Evolutionary conservation across 352 stramenopile genomes (phyloP).

Genomic region (Phytopythium boreale): DNA sequence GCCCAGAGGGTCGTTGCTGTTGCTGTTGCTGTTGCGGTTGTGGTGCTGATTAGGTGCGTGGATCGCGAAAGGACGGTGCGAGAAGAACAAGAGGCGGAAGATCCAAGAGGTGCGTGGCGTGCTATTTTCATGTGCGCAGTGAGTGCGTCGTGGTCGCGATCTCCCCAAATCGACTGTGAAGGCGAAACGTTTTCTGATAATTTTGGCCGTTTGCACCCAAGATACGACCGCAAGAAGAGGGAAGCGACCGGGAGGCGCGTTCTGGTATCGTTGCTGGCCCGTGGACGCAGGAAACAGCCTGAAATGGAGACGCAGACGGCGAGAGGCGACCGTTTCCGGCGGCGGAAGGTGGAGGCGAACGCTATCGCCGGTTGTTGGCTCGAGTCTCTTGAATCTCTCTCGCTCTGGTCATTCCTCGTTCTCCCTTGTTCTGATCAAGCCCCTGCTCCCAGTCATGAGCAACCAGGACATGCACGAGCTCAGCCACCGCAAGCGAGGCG

Average conservation of each 20-base stretch:
- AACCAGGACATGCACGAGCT: constrained; percentile 4
- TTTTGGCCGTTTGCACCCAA: neutral
- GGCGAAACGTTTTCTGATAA: constrained; percentile 10
- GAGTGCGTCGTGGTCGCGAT: too few species aligned
- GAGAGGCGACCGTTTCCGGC: neutral
- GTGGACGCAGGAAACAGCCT: neutral
- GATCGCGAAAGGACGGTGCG: neutral
- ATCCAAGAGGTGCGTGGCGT: neutral
- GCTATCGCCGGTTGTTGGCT: neutral
- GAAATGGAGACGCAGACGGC: neutral
- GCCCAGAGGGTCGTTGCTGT: neutral
- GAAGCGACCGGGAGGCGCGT: neutral
- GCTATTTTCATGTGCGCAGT: neutral
- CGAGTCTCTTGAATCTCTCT: neutral
- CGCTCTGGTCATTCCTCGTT: neutral
- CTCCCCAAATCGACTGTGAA: neutral
- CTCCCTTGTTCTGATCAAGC: neutral
- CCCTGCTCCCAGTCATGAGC: neutral
- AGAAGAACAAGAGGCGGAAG: neutral
- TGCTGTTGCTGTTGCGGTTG: neutral
- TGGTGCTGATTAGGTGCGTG: neutral
- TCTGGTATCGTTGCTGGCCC: neutral
- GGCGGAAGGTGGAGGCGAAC: too few species aligned
- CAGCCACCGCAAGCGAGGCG: neutral
- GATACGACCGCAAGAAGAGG: neutral